These are phyloP conservation scores for Lactifluus piperatus DNA, from an alignment of 768 basidiomycete genomes.

Conservation along the genomic window DNA sequence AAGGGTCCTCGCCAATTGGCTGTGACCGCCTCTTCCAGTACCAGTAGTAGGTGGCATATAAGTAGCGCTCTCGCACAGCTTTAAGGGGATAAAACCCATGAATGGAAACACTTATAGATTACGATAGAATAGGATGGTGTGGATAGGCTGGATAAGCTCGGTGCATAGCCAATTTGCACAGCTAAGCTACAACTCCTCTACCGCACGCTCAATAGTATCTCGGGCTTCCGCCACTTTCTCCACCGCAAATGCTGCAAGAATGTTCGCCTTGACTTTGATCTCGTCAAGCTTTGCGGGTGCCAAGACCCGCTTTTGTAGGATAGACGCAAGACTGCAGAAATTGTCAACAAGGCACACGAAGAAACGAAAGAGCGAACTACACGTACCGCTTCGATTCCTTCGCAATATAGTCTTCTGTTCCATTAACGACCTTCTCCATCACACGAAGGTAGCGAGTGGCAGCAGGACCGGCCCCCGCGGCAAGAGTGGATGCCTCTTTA, in stretches of 20 bases:
- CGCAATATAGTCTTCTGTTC: slow-evolving; percentile 64
- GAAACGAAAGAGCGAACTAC: slow-evolving; percentile 9
- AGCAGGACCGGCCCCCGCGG: slow-evolving; percentile 39
- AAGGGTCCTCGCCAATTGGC: neutral
- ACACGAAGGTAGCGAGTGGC: slow-evolving; percentile 79
- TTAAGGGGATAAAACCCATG: neutral
- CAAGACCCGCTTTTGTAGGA: slow-evolving; percentile 73
- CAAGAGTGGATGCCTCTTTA: slow-evolving; percentile 51
- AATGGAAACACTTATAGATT: neutral
- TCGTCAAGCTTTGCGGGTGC: slow-evolving; percentile 80
- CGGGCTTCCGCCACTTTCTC: slow-evolving; percentile 27
- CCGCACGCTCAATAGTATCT: slow-evolving; percentile 21
- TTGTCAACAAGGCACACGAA: slow-evolving; percentile 15
- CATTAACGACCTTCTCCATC: slow-evolving; percentile 78
- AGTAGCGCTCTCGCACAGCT: neutral
- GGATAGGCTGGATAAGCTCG: neutral
- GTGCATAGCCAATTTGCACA: neutral
- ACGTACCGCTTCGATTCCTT: slow-evolving; percentile 80
- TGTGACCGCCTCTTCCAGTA: neutral
- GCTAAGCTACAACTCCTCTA: slow-evolving; percentile 19
- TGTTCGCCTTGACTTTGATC: slow-evolving; percentile 86
- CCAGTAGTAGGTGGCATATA: neutral
- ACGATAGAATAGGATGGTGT: too few species aligned
- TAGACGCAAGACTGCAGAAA: slow-evolving; percentile 53
- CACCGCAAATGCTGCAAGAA: slow-evolving; percentile 54